Percentiles rank a stretch among this genome's conserved stretches.
These are phyloP conservation scores for Canavalia gladiata DNA, from an alignment of 306 rosid species.

Conservation along the genomic window DNA sequence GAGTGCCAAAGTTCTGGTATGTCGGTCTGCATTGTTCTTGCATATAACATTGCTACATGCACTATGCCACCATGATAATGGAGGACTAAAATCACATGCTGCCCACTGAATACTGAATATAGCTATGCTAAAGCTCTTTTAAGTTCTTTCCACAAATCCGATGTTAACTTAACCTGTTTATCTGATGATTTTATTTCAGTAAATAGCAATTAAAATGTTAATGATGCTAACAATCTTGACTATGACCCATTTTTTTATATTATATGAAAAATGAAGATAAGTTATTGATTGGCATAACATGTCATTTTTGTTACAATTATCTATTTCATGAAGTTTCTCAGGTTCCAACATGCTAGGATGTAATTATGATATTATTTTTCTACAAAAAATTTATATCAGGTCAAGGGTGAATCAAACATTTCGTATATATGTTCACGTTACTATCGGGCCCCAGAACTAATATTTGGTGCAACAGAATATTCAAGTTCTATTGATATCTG, in stretches of 20 bases:
- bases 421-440: constrained; percentile 90
- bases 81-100: constrained; percentile 13
- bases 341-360: constrained; percentile 7
- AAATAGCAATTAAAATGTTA: constrained; percentile 22
- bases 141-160: background rate
- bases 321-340: constrained; percentile 31
- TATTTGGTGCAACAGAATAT: constrained; percentile 91
- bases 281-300: background rate
- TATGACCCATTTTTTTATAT: background rate
- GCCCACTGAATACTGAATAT: background rate
- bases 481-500: constrained; percentile 87
- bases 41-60: constrained; percentile 3
- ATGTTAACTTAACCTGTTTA: constrained; percentile 5
- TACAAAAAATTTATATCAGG: constrained; percentile 51
- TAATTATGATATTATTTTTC: background rate
- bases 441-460: constrained; percentile 93
- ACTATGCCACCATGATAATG: constrained; percentile 5
- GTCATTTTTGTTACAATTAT: constrained; percentile 4
- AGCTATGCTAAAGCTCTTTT: constrained; percentile 17
- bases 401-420: constrained; percentile 83
- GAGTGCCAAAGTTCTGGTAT: constrained; percentile 91
- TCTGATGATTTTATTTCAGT: constrained; percentile 4
- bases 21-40: constrained; percentile 35
- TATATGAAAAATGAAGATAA: constrained; percentile 17
- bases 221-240: constrained; percentile 7